Evolutionary conservation across 345 rosid species (phyloP).

Genomic region (Citrus reticulata): DNA sequence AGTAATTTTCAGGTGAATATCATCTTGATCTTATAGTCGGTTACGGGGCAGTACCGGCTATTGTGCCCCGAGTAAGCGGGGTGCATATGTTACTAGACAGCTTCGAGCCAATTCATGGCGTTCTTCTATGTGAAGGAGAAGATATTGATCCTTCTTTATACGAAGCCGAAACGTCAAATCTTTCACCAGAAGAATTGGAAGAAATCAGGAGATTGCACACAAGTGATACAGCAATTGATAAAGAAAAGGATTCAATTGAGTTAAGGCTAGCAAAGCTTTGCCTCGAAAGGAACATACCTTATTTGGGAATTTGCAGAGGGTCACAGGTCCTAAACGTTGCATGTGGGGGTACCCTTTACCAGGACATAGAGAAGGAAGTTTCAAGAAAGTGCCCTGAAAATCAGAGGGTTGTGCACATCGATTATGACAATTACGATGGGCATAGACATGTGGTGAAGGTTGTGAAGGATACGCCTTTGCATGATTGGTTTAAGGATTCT

Average conservation of each 20-base stretch:
- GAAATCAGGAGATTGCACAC: constrained; percentile 61
- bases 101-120: constrained; percentile 92
- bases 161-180: constrained; percentile 39
- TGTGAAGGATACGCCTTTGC: constrained; percentile 56
- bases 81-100: constrained; percentile 69
- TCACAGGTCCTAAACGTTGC: constrained; percentile 81
- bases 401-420: constrained; percentile 49
- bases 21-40: constrained; percentile 83
- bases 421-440: constrained; percentile 75
- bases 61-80: constrained; percentile 77
- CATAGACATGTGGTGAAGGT: constrained; percentile 61
- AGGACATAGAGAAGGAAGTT: constrained; percentile 61
- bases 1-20: constrained; percentile 61
- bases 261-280: constrained; percentile 69
- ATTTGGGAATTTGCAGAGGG: constrained; percentile 80
- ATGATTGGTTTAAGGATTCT: constrained; percentile 65
- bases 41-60: constrained; percentile 80
- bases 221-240: constrained; percentile 70
- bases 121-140: constrained; percentile 91
- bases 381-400: constrained; percentile 25
- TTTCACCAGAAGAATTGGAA: constrained; percentile 63
- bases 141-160: constrained; percentile 84
- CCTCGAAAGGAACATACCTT: constrained; percentile 82
- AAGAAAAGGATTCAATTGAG: constrained; percentile 80
- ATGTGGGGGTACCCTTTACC: constrained; percentile 82